phyloP scores from a whole-genome alignment of 2,329 filamentous ascomycete species.

The Aspergillus amoenus region DNA sequence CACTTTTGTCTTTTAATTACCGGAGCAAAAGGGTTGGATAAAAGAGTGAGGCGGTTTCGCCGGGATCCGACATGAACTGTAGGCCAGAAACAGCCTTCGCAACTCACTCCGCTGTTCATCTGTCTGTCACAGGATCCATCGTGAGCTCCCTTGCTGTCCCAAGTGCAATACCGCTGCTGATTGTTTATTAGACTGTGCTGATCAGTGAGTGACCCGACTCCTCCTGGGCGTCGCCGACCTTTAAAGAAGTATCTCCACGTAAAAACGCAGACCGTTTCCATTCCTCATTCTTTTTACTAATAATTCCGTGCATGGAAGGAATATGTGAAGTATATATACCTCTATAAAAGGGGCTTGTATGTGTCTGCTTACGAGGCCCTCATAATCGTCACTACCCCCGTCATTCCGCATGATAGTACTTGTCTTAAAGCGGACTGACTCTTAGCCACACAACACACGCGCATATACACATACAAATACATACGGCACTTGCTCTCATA shows the following conservation, averaged over 20 bases:
- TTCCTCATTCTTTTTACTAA: slow-evolving; percentile 11
- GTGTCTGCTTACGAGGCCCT: slow-evolving; percentile 8
- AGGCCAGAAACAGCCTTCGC: slow-evolving; percentile 13
- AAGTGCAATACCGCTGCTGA: slow-evolving; percentile 6
- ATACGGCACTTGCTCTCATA: background rate
- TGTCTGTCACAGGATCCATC: slow-evolving; percentile 10
- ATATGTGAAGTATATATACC: slow-evolving; percentile 14
- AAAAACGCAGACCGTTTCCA: slow-evolving; percentile 8
- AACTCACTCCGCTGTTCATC: slow-evolving; percentile 8
- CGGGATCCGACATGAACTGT: slow-evolving; percentile 23
- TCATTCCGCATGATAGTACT: slow-evolving; percentile 1
- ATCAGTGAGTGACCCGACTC: slow-evolving; percentile 13
- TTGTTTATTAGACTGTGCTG: slow-evolving; percentile 9
- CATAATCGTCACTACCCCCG: slow-evolving; percentile 1
- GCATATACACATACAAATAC: background rate
- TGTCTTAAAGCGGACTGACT: background rate
- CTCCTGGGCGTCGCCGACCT: slow-evolving; percentile 9
- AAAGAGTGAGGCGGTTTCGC: slow-evolving; percentile 35
- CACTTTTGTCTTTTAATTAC: slow-evolving; percentile 21
- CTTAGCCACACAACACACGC: slow-evolving; percentile 1
- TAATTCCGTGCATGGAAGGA: slow-evolving; percentile 14
- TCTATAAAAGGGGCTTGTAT: slow-evolving; percentile 13
- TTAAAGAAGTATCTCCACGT: slow-evolving; percentile 12
- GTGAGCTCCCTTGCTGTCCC: slow-evolving; percentile 9
- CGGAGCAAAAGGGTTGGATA: slow-evolving; percentile 30